phyloP scores from a whole-genome alignment of 202 grass and related monocot species.

The Elaeis oleifera region DNA sequence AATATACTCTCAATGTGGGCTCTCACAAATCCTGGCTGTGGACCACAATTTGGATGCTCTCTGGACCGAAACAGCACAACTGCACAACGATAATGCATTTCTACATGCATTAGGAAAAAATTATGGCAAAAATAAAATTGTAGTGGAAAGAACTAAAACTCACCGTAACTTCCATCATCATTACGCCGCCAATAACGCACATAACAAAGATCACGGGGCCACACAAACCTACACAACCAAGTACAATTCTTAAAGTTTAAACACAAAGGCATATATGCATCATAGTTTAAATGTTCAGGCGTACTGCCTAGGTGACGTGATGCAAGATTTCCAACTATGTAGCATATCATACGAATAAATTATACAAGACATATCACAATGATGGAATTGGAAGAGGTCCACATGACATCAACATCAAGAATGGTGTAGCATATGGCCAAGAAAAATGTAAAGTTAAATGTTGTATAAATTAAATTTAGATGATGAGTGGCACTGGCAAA shows the following conservation, averaged over 20 bases:
- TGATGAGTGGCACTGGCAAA: too few relatives aligned
- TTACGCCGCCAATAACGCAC: conserved; percentile 20
- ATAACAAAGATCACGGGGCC: conserved; percentile 21
- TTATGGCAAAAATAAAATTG: background rate
- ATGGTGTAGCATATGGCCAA: too few relatives aligned
- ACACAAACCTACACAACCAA: conserved; percentile 22
- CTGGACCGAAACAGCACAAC: conserved; percentile 88
- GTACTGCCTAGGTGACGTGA: too few relatives aligned
- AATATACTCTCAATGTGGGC: conserved; percentile 84
- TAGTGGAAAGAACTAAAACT: background rate
- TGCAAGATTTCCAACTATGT: too few relatives aligned
- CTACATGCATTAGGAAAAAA: background rate
- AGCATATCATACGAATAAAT: too few relatives aligned
- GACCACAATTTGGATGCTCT: conserved; percentile 69
- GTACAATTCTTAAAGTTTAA: background rate
- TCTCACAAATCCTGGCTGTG: conserved; percentile 67
- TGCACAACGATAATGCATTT: conserved; percentile 34
- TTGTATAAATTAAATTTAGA: too few relatives aligned
- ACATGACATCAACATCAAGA: too few relatives aligned
- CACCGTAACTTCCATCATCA: conserved; percentile 29
- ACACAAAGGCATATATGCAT: background rate
- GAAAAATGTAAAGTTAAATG: too few relatives aligned
- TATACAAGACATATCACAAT: too few relatives aligned
- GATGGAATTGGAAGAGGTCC: too few relatives aligned
- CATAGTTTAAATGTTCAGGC: too few relatives aligned